Base-by-base conservation (phyloP, 805 yeast genomes). In the Limtongozyma cylindracea region DNA sequence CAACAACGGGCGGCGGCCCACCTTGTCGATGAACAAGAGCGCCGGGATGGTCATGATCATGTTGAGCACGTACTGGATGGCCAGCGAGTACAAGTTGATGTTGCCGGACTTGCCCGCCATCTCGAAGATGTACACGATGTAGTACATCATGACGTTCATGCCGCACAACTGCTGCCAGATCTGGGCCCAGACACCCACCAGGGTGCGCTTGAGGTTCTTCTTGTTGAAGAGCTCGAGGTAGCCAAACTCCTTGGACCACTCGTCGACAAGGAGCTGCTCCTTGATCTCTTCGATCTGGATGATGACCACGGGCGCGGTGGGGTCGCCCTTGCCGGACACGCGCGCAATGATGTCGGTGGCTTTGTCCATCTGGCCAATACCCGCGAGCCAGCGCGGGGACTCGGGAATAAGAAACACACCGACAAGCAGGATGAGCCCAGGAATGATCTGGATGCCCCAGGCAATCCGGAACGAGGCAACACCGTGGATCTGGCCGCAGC, bases 271-370 rank as follows among this genome's bases (percentile, higher is more conserved):
- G 16, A 62, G 55, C 25, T 60, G 67, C 31, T 58, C 66, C 31
- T 54, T 55, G 32, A 66, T 60, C 36, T 64, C 72, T 21, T 61
- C 61, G 22, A 66, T 44, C 38, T 65, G 71, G 28, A 57, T 43
- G 28, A 46, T 39, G 21, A 63, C 66, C 21, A 48, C 55, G 3
- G 60, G 45, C 31, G 53, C 49, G 23, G 42, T 45, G 4, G 21
- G 11, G 27, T 30, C 19, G 25, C 43, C 38, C 31, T 53, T 39
- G 37, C 58, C 57, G 31, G 49, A 53, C 19, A 51, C 36, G 9
- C 30, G 28, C 11, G 56, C 54, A 21, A 56, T 54, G 25, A 53
- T 41, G 3, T 25, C 19, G 27, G 49, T 53, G 21, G 53, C 53
- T 14, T 52, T 55, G 10, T 52, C 59, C 48, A 54, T 43, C 29